Evolutionary conservation across 2,329 filamentous ascomycete genomes (phyloP).

Genomic region (Colletotrichum neosansevieriae): DNA sequence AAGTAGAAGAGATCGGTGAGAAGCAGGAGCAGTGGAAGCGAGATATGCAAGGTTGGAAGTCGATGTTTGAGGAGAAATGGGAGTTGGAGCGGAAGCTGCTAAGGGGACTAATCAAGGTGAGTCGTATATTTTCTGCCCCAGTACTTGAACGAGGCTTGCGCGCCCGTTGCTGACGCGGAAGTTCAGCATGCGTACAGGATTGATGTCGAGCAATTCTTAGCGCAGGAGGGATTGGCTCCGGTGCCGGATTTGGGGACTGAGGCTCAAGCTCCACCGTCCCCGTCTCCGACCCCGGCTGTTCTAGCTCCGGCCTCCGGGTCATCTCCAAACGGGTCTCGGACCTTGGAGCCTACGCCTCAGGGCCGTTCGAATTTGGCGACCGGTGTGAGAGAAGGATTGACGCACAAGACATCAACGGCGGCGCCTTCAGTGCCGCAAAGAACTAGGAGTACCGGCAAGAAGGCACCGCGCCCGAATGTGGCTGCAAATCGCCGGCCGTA

Average conservation of each 20-base stretch:
- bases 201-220: not conserved
- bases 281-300: not conserved
- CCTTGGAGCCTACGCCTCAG: not conserved
- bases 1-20: not conserved
- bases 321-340: not conserved
- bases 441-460: slow-evolving; percentile 24
- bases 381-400: not conserved
- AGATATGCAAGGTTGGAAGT: slow-evolving; percentile 7
- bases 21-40: not conserved
- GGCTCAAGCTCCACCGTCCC: not conserved
- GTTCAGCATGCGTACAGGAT: slow-evolving; percentile 1
- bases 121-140: not conserved
- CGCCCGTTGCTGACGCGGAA: not conserved
- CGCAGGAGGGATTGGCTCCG: no score
- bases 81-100: slow-evolving; percentile 28
- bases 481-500: not conserved
- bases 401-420: fast-evolving
- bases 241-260: not conserved
- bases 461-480: not conserved
- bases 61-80: slow-evolving; percentile 8
- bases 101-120: slow-evolving; percentile 10
- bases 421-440: not conserved
- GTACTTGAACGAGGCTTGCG: no score
- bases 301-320: not conserved
- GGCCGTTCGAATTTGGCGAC: not conserved